Base-by-base conservation (phyloP, 1,284 basidiomycete genomes). In the Caloboletus inedulis region DNA sequence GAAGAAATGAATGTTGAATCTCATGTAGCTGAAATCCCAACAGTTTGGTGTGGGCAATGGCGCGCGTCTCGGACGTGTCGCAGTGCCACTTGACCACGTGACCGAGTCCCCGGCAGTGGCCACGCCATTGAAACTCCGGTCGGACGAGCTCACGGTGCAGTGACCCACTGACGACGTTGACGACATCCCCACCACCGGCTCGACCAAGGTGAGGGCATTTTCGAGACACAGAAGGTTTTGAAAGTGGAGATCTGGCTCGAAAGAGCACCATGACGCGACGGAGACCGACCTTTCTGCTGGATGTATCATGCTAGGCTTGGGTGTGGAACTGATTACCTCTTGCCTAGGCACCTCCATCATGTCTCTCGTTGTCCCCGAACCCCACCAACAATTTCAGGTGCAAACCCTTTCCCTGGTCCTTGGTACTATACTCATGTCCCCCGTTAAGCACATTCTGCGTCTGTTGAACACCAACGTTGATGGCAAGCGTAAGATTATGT, bases 391-490 rank as follows among this genome's bases (percentile, higher is more conserved):
- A 77, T 95, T 94, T 77, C 92, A 94, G 80, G 90, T 91, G 58
- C 58, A 37, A 39, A 31, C 33, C 4, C 18, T 33, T 36, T 3
- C 7, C 8, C 14, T 52, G 1, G 8, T 33, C 33, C 23, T 30
- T 46, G 31, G 36, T 34, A 18, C n/a, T 31, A 9, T 40, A 37
- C 49, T 56, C 44, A 60, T 47, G 19, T 40, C 44, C 49, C 41
- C 45, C 41, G 23, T 47, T 6, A 64, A 95, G 90, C 93, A 96
- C 84, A 97, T 97, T 75, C 78, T 98, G 60, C 94, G 97, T 91
- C 84, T 99, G 53, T 85, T 99, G 71, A 98, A 99, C 85, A 99
- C 97, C 72, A 99, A 99, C 79, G 97, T 99, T 68, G 95, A 98
- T 77, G 97, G 96, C 63, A 95, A 95, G 77, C 88, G 94, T 71